Evolutionary conservation across 139 green algal species (phyloP), one percentile per base, ranked within the genome.

Genomic region (Picochlorum sp.): DNA sequence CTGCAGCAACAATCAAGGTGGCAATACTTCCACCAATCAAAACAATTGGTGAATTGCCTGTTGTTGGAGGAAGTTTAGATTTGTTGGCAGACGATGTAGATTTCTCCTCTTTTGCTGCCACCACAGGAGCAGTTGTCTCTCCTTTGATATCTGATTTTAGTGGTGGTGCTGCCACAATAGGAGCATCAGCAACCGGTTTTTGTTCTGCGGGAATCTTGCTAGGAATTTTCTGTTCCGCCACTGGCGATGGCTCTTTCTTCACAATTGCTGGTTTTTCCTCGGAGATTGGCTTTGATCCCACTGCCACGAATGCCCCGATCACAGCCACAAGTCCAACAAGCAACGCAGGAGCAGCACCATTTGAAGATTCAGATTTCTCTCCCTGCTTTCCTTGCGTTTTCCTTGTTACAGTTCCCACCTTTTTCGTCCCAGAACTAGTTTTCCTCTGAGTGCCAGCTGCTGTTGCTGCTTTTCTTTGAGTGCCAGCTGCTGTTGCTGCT

Each of bases 51-150:
- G 13, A 16, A 15, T 66, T 66, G 4, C 47, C 28, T 20, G 34
- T 21, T 23, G 60, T 52, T 14, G 60, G 37, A 28, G 16, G 23
- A 9, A 57, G 60, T 44, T 16, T 18, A 26, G n/a, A 57, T 20
- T 51, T 26, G 15, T 18, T 20, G 60, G 37, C 11, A 59, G 15
- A 38, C 9, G 23, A 23, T 20, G 31, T 14, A 57, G 49, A 24
- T 66, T 56, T 59, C 14, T 23, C 54, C 45, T 44, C 11, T n/a
- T 11, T 62, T 7, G 31, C n/a, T 75, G 49, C 58, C 30, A 30
- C 20, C 13, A 16, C 52, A 23, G 52, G 52, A 23, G 52, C 21
- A 59, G 52, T 11, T 59, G 52, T 23, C 7, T 11, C 47, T 13
- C 5, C 18, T 59, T 59, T 59, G 9, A 6, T 20, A 18, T 59